A percentile compares a stretch with the other conserved stretches of the same genome.
phyloP scores from a whole-genome alignment of 2,329 filamentous ascomycete species.

The Aspergillus texensis region DNA sequence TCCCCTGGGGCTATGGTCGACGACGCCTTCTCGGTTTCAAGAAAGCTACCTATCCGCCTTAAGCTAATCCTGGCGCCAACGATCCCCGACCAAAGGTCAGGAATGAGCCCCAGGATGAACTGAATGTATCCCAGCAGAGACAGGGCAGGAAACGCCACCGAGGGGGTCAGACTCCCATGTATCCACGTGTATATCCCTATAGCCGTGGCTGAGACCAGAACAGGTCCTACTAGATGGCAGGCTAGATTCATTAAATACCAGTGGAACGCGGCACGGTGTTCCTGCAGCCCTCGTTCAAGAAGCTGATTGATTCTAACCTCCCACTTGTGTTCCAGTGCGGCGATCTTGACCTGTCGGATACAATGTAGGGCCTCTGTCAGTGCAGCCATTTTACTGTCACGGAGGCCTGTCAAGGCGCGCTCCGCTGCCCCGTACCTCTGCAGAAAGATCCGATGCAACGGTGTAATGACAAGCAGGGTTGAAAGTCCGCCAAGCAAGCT shows the following conservation, averaged over 20 bases:
- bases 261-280: slow-evolving; percentile 67
- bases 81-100: slow-evolving; percentile 69
- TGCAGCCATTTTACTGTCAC: slow-evolving; percentile 74
- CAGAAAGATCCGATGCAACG: slow-evolving; percentile 59
- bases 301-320: slow-evolving; percentile 68
- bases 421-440: slow-evolving; percentile 67
- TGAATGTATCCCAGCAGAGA: slow-evolving; percentile 72
- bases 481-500: slow-evolving; percentile 67
- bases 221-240: slow-evolving; percentile 74
- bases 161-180: slow-evolving; percentile 65
- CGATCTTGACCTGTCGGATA: slow-evolving; percentile 84
- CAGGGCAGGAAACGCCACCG: slow-evolving; percentile 76
- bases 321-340: slow-evolving; percentile 75
- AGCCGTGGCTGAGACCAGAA: slow-evolving; percentile 71
- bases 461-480: slow-evolving; percentile 65
- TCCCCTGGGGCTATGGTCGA: slow-evolving; percentile 47
- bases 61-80: slow-evolving; percentile 73
- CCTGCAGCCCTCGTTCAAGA: slow-evolving; percentile 66
- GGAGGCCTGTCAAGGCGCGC: slow-evolving; percentile 71
- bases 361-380: slow-evolving; percentile 77
- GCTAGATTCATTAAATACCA: slow-evolving; percentile 65
- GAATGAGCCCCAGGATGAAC: slow-evolving; percentile 69
- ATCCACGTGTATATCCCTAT: slow-evolving; percentile 68
- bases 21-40: slow-evolving; percentile 62
- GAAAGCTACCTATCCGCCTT: slow-evolving; percentile 69